Evolutionary conservation across 83 land plant species (phyloP).

Genomic region (Picea abies): DNA sequence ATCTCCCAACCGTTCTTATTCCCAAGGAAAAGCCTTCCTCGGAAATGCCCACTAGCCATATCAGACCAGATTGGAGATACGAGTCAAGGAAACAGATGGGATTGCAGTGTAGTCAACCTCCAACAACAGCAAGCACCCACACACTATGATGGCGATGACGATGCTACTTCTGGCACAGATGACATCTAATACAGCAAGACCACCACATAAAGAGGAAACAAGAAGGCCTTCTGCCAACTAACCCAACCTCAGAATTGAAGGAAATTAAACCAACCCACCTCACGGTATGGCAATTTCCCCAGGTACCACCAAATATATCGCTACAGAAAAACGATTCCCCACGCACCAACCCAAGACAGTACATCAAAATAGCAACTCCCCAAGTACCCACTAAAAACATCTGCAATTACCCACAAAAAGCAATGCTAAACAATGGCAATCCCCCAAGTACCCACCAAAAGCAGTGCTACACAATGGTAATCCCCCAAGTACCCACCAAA

Average conservation of each 20-base stretch:
- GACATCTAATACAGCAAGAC: neutral
- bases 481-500: neutral
- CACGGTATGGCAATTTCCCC: neutral
- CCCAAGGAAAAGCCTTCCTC: neutral
- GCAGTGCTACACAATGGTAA: neutral
- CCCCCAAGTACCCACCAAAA: neutral
- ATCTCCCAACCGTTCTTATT: neutral
- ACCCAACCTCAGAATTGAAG: constrained; percentile 12
- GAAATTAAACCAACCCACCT: constrained; percentile 1
- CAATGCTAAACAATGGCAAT: neutral
- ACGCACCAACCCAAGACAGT: too few species aligned
- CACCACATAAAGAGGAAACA: neutral
- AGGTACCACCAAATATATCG: too few species aligned
- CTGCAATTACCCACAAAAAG: neutral
- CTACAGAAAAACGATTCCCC: too few species aligned
- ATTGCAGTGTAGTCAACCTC: neutral
- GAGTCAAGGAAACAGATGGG: neutral
- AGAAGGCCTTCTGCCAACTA: neutral
- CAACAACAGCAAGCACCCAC: neutral
- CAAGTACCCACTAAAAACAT: neutral
- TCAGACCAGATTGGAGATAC: neutral
- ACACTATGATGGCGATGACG: neutral
- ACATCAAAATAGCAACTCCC: neutral
- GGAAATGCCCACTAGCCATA: constrained; percentile 5
- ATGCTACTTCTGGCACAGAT: neutral